These are phyloP conservation scores for Raffaelea arxii DNA, from an alignment of 2,329 filamentous ascomycete species.

Conservation along the genomic window DNA sequence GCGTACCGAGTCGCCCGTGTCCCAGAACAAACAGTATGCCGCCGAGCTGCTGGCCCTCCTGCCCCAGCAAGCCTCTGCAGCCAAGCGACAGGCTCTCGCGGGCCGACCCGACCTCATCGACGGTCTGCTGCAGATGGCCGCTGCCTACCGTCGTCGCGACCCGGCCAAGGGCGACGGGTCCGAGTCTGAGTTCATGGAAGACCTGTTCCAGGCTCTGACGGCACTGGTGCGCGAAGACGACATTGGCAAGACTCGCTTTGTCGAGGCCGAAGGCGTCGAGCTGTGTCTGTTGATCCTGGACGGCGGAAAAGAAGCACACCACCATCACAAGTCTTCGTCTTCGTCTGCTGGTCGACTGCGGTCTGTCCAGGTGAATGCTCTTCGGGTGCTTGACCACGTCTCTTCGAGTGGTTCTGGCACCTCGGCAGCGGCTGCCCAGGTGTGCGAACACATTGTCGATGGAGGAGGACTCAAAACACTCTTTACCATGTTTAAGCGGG, in stretches of 20 bases:
- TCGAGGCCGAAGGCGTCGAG: slow-evolving; percentile 87
- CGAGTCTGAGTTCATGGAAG: slow-evolving; percentile 92
- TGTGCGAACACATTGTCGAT: slow-evolving; percentile 71
- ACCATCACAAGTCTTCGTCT: too few relatives aligned
- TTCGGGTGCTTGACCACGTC: too few relatives aligned
- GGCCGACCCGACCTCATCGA: slow-evolving; percentile 56
- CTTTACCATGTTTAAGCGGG: slow-evolving; percentile 85
- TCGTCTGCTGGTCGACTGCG: slow-evolving; percentile 73
- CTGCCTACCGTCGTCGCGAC: slow-evolving; percentile 76
- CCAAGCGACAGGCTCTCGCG: slow-evolving; percentile 51
- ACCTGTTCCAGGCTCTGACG: slow-evolving; percentile 79
- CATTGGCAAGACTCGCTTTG: slow-evolving; percentile 72
- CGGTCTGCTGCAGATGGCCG: slow-evolving; percentile 68
- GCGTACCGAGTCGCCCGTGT: slow-evolving; percentile 50
- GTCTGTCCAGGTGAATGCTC: slow-evolving; percentile 23
- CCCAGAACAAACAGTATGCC: slow-evolving; percentile 92
- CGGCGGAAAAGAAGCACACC: slow-evolving; percentile 56
- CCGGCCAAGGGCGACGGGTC: slow-evolving; percentile 76
- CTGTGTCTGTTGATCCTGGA: slow-evolving; percentile 85
- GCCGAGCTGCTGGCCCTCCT: slow-evolving; percentile 88
- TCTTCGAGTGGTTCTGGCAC: slow-evolving; percentile 9
- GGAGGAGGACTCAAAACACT: slow-evolving; percentile 74
- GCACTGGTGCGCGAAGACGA: slow-evolving; percentile 61
- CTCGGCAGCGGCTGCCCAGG: slow-evolving; percentile 26
- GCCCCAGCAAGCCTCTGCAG: slow-evolving; percentile 62